Base-by-base conservation (phyloP, 176 grass and related monocot genomes). In the Otatea glauca region DNA sequence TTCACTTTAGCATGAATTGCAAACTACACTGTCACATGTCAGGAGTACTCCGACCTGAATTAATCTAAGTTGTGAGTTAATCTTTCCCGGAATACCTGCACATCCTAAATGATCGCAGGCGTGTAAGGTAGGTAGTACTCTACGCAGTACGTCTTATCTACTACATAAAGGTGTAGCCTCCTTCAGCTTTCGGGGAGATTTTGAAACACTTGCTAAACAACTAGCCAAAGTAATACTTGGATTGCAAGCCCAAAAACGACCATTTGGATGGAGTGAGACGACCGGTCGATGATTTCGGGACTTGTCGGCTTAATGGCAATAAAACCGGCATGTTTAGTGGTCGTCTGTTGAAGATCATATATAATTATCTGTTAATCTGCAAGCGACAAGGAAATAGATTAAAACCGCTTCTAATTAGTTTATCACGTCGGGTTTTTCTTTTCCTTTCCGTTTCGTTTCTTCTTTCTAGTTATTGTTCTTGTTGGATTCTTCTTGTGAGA, bases 311-410 rank as follows among this genome's bases (percentile, higher is more conserved):
- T 86, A 90, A 72, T 72, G 73, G 72, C 78, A 47, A 47, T 47
- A 65, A 80, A 6, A 2, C 35, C 83, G 65, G 83, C 83, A 81
- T 76, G 82, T 89, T 86, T 89, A 81, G 42, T 45, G 88, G 78
- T 23, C 75, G 65, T 9, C 34, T 58, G 78, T 47, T 47, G 44
- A 47, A 47, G 11, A 47, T 12, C 44, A 47, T 10, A 47, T 47
- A 13, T 47, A 47, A 47, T 47, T 47, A 47, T 47, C 45, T 47
- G 10, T 49, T 27, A 39, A 50, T 41, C 87, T 35, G 14, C 61
- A 49, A 21, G 41, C 0, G 76, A 68, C 50, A 67, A 23, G 16
- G 50, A 67, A 73, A 10, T 14, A 50, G 59, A 68, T 37, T 47
- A 13, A 41, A 74, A 72, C 59, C 20, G 58, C 81, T 50, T 13